Percentiles rank a stretch among this genome's conserved stretches.
Conservation (phyloP, 2,329 filamentous ascomycete species). For the Beauveria scarabaeidicola region DNA sequence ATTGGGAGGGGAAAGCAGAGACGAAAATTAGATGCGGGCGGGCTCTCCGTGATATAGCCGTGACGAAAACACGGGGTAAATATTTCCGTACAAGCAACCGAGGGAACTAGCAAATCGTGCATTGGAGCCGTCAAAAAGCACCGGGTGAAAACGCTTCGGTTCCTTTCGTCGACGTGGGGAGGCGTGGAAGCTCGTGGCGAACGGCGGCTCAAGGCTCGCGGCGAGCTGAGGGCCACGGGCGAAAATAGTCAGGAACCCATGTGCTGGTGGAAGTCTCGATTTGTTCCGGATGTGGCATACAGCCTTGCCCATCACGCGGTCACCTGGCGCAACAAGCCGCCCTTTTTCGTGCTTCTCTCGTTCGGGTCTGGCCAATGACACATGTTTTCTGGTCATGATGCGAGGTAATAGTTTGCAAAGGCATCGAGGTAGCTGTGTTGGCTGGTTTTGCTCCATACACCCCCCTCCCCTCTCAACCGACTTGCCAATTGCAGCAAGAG, state of each 20-base stretch:
- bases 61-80: constrained; percentile 10
- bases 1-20: neutral
- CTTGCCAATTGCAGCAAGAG: neutral
- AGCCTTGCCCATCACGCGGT: constrained; percentile 3
- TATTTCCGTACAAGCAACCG: constrained; percentile 9
- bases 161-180: neutral
- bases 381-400: constrained; percentile 8
- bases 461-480: neutral
- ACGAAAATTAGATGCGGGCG: neutral
- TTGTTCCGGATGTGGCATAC: constrained; percentile 8
- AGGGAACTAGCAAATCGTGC: constrained; percentile 4
- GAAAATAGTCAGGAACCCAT: constrained; percentile 13
- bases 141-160: constrained; percentile 9
- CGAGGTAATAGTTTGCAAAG: neutral
- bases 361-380: neutral
- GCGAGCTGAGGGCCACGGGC: neutral
- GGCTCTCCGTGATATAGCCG: neutral
- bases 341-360: neutral
- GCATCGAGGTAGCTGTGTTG: neutral
- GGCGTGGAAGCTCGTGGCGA: constrained; percentile 8
- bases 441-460: neutral
- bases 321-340: neutral
- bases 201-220: constrained; percentile 8
- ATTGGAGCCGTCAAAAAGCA: neutral
- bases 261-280: constrained; percentile 1